These are phyloP conservation scores for Trametes hirsuta DNA, from an alignment of 1,284 basidiomycete genomes.

Conservation along the genomic window DNA sequence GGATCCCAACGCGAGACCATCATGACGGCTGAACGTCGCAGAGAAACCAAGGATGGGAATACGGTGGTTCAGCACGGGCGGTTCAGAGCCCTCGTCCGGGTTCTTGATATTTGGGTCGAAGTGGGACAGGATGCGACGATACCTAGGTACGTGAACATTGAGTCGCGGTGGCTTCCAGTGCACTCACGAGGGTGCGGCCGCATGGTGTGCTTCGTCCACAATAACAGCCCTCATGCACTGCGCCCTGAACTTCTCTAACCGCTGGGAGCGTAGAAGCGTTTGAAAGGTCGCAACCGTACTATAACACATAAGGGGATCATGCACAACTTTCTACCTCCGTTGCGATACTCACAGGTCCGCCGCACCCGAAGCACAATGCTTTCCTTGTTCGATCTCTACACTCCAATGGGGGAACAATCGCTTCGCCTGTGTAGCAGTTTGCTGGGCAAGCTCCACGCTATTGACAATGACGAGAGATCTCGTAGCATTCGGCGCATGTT, in stretches of 20 bases:
- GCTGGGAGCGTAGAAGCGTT: conserved; percentile 69
- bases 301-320: background rate
- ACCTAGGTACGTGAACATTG: conserved; percentile 46
- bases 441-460: conserved; percentile 85
- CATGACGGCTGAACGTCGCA: conserved; percentile 92
- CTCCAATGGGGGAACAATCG: conserved; percentile 72
- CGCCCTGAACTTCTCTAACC: conserved; percentile 85
- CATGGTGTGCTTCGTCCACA: conserved; percentile 95
- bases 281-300: conserved; percentile 95
- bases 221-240: conserved; percentile 78
- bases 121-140: conserved; percentile 75
- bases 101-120: conserved; percentile 69
- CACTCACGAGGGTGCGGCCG: conserved; percentile 84
- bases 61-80: conserved; percentile 43
- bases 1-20: conserved; percentile 86
- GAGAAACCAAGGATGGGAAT: conserved; percentile 95
- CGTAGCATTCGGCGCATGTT: conserved; percentile 46
- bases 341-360: conserved; percentile 77
- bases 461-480: conserved; percentile 85
- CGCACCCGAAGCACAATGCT: conserved; percentile 74
- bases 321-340: conserved; percentile 11
- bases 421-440: conserved; percentile 79
- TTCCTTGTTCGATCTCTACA: conserved; percentile 94
- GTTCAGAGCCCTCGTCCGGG: conserved; percentile 46
- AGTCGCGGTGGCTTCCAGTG: background rate